Conservation (phyloP, 192 early-diverging fungal species). For the Kickxella alabastrina region DNA sequence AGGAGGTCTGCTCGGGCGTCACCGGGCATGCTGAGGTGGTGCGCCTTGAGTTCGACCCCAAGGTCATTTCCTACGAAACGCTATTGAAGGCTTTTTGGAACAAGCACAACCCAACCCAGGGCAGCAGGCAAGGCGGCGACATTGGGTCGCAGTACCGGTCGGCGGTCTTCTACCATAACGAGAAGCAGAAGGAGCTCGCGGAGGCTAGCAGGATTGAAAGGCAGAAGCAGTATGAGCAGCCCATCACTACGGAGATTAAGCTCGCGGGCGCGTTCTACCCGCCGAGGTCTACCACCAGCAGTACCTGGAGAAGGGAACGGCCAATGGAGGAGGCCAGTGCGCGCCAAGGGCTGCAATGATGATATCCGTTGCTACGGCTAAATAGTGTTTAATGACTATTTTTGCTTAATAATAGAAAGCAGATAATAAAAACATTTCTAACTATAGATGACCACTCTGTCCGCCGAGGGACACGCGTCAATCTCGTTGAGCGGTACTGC, state of each 20-base stretch:
- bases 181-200: conserved; percentile 69
- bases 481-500: conserved; percentile 5
- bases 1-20: conserved; percentile 55
- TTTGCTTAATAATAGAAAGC: too few species aligned
- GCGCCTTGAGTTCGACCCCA: conserved; percentile 71
- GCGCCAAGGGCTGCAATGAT: conserved; percentile 48
- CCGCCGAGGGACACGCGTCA: conserved; percentile 28
- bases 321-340: conserved; percentile 51
- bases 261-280: conserved; percentile 69
- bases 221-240: conserved; percentile 57
- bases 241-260: conserved; percentile 68
- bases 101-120: conserved; percentile 82
- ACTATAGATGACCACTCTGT: too few species aligned
- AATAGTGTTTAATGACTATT: too few species aligned
- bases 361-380: conserved; percentile 49
- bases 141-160: conserved; percentile 84
- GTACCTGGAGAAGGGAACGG: conserved; percentile 60
- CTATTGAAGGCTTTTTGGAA: conserved; percentile 82
- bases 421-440: too few species aligned
- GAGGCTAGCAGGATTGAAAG: conserved; percentile 65
- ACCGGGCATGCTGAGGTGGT: conserved; percentile 84
- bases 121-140: conserved; percentile 83
- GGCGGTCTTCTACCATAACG: conserved; percentile 78
- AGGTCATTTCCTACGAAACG: conserved; percentile 64
- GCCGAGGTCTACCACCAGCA: conserved; percentile 82